Conservation (phyloP, 805 yeast genomes). For the Citeromyces matritensis region DNA sequence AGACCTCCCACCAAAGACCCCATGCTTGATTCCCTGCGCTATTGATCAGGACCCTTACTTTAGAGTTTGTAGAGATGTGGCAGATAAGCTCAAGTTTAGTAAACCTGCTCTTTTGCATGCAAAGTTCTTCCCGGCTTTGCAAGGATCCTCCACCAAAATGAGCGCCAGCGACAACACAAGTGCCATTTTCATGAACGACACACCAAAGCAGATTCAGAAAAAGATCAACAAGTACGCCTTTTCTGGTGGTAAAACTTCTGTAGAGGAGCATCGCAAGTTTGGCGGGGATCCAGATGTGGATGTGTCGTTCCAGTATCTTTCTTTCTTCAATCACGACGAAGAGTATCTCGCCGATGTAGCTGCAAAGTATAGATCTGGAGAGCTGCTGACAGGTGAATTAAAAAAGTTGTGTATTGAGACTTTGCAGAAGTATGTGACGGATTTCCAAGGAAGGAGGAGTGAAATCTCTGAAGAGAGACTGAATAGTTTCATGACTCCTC, state of each 20-base stretch:
- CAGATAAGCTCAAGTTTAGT: constrained; percentile 76
- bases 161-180: constrained; percentile 84
- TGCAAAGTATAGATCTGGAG: constrained; percentile 62
- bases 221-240: constrained; percentile 94
- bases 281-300: constrained; percentile 96
- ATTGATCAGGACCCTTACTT: constrained; percentile 98
- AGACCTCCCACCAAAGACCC: constrained; percentile 78
- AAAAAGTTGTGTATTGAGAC: constrained; percentile 74
- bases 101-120: constrained; percentile 92
- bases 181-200: constrained; percentile 92
- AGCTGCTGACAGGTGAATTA: constrained; percentile 83
- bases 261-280: constrained; percentile 77
- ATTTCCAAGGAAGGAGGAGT: constrained; percentile 69
- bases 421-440: constrained; percentile 64
- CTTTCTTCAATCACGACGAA: constrained; percentile 86
- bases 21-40: constrained; percentile 96
- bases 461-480: constrained; percentile 46
- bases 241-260: constrained; percentile 79
- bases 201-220: constrained; percentile 81
- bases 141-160: constrained; percentile 95
- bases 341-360: constrained; percentile 49
- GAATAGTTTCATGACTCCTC: constrained; percentile 69
- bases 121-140: constrained; percentile 94
- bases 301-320: constrained; percentile 85
- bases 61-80: constrained; percentile 95